phyloP scores from a whole-genome alignment of 352 stramenopile genomes.

The Globisporangium carolinianum region DNA sequence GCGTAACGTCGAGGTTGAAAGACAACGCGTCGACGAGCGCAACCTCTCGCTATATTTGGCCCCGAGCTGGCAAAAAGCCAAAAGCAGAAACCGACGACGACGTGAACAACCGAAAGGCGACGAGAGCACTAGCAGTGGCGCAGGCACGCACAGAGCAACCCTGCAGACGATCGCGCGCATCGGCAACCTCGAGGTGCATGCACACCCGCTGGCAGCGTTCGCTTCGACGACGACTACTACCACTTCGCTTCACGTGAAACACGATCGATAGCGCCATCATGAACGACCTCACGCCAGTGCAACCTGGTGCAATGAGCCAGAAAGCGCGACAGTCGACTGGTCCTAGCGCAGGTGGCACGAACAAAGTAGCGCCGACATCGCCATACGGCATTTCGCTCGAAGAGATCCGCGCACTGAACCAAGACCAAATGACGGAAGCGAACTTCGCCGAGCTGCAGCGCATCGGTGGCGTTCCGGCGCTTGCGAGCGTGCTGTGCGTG shows the following conservation, averaged over 20 bases:
- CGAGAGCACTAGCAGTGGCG: not conserved
- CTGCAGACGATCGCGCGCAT: no score
- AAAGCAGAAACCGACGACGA: not conserved
- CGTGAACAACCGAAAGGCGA: not conserved
- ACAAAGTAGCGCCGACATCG: conserved; percentile 64
- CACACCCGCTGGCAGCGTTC: no score
- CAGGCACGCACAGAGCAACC: not conserved
- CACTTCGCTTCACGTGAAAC: no score
- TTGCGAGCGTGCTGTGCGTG: conserved; percentile 64
- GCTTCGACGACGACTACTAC: no score
- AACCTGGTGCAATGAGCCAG: conserved; percentile 14
- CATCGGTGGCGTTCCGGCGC: conserved; percentile 43
- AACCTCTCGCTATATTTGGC: no score
- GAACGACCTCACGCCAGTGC: conserved; percentile 44
- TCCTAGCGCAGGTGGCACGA: conserved; percentile 17
- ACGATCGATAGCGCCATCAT: conserved; percentile 5
- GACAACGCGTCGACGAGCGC: not conserved
- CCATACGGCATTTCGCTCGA: conserved; percentile 69
- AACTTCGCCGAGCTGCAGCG: conserved; percentile 55
- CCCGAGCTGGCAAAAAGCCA: not conserved
- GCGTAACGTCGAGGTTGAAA: not conserved
- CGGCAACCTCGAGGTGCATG: no score
- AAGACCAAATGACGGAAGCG: conserved; percentile 76
- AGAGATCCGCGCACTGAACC: conserved; percentile 58
- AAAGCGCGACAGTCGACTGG: conserved; percentile 23